phyloP scores from a whole-genome alignment of 1,139 yeast genomes.

The Meyerozyma sp. region DNA sequence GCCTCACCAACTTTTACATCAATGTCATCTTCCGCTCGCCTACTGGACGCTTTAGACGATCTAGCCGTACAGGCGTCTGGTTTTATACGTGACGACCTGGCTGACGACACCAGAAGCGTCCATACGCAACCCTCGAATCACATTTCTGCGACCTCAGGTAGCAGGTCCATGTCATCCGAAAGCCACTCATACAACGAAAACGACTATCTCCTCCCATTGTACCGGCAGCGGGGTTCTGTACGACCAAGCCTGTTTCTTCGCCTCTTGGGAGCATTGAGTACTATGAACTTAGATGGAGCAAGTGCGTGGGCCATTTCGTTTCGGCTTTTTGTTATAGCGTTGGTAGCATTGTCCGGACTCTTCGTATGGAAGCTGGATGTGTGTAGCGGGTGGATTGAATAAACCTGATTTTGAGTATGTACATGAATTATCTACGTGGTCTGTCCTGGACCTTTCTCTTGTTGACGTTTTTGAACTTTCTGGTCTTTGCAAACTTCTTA shows the following conservation, averaged over 20 bases:
- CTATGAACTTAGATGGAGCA: neutral
- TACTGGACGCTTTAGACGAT: neutral
- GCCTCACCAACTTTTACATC: constrained; percentile 3
- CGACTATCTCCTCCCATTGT: neutral
- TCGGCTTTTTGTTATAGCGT: neutral
- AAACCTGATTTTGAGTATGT: constrained; percentile 3
- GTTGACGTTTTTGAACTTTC: constrained; percentile 83
- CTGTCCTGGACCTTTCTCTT: constrained; percentile 82
- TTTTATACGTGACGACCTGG: neutral
- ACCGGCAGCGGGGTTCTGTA: neutral
- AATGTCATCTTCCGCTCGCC: neutral
- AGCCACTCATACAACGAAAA: neutral
- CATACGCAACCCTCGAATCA: neutral
- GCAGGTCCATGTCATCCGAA: neutral
- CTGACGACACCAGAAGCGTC: neutral
- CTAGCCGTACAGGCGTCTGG: neutral
- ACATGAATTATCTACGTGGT: constrained; percentile 28
- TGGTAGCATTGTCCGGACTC: neutral
- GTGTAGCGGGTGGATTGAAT: neutral
- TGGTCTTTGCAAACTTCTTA: constrained; percentile 90
- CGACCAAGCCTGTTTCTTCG: neutral
- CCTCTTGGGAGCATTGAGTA: neutral
- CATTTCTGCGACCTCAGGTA: neutral
- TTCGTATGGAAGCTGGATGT: neutral
- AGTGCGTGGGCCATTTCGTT: neutral